Conservation (phyloP, 1,284 basidiomycete genomes). For the Amylostereum areolatum region DNA sequence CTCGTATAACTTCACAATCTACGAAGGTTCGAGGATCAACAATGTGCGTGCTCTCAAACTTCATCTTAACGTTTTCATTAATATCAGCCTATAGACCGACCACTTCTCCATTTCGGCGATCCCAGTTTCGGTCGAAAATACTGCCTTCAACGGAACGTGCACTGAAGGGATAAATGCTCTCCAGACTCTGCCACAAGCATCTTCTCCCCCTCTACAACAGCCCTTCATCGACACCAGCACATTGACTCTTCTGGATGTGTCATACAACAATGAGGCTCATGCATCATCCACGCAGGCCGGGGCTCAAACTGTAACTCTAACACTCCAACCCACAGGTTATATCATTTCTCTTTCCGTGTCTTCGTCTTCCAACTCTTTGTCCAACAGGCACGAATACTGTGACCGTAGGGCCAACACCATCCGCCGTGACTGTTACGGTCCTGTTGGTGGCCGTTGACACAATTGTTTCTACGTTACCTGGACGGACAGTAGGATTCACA, state of each 20-base stretch:
- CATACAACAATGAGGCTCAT: not conserved
- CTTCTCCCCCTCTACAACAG: conserved; percentile 17
- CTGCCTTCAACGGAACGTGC: conserved; percentile 21
- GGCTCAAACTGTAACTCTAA: conserved; percentile 11
- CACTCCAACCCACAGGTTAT: conserved; percentile 13
- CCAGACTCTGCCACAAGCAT: conserved; percentile 29
- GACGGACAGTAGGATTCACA: conserved; percentile 17
- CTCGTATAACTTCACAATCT: conserved; percentile 31
- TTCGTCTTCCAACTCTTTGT: conserved; percentile 7
- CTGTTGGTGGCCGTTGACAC: conserved; percentile 23
- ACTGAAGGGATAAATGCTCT: conserved; percentile 24
- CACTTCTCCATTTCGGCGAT: conserved; percentile 41
- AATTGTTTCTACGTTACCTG: conserved; percentile 17
- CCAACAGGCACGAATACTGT: conserved; percentile 10
- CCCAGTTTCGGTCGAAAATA: conserved; percentile 34
- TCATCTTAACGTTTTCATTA: no score
- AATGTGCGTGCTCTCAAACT: not conserved
- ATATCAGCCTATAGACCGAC: conserved; percentile 8
- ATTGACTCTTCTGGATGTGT: conserved; percentile 6
- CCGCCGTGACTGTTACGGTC: conserved; percentile 19
- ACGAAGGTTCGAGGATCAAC: conserved; percentile 38
- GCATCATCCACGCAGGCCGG: not conserved
- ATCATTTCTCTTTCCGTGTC: conserved; percentile 3
- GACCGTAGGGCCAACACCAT: conserved; percentile 18
- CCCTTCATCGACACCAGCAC: conserved; percentile 16